Evolutionary conservation across 345 rosid species (phyloP), one percentile per base, ranked within the genome.

Genomic region (Corchorus olitorius): DNA sequence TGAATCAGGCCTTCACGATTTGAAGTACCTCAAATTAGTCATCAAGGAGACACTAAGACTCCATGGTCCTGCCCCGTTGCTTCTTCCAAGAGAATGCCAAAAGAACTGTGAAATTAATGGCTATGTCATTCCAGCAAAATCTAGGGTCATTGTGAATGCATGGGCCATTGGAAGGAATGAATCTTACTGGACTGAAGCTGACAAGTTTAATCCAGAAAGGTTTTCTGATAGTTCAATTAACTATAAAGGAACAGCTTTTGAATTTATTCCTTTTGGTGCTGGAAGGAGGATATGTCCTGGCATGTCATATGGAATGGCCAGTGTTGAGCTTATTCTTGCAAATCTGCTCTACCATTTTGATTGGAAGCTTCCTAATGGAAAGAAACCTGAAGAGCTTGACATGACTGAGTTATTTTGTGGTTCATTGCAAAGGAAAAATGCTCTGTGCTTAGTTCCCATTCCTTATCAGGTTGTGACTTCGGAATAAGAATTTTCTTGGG

Each of bases 251-350:
- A 15, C 20, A 1, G 41, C 48, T 27, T 68, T 68, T 13, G 72
- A 68, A 48, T 53, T 48, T 0, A 48, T 68, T 48, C 72, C 56
- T 1, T 68, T 48, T 27, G 72, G 72, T 14, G 72, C 72, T 3
- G 72, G 72, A 48, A 68, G 34, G 41, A 68, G 72, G 37, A 68
- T 27, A 8, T 68, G 72, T 27, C 56, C 69, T 19, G 71, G 71
- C 2, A 66, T 66, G 37, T 19, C n/a, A 5, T 65, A 4, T 45
- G 37, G 54, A 1, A 45, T 45, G 6, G 54, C 71, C 54, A 45
- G 2, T 19, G 53, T 66, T 45, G 71, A 45, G n/a, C 71, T 66
- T 12, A 46, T 6, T 2, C 54, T 66, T 11, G 71, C 54, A 66
- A 66, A 66, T 12, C 54, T 66, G 8, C 71, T 66, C 33, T 66